Evolutionary conservation across 2,329 filamentous ascomycete genomes (phyloP), one percentile per base, ranked within the genome.

Genomic region (Nectriaceae sp.): DNA sequence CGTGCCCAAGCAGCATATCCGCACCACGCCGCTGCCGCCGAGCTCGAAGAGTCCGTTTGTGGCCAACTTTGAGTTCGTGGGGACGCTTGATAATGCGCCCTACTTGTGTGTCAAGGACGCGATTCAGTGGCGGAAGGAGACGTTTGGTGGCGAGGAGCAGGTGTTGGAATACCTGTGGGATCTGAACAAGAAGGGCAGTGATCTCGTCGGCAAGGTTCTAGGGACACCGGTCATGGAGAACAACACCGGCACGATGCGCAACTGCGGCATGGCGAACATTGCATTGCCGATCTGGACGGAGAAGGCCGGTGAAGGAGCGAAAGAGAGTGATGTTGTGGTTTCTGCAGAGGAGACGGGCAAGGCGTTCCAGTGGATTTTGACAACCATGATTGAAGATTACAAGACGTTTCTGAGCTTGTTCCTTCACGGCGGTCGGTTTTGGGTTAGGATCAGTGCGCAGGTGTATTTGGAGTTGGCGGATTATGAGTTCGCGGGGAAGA

Each of bases 391-490:
- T 13, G 60, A 71, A 1, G 79, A 86, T n/a, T 81, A 84, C 65
- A 77, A 85, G 46, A 94, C 90, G 0, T 93, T 90, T 61, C 70
- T 94, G 43, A 76, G 85, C 1, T 63, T 88, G 3, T 83, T 83
- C 48, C 68, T 77, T 8, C 83, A 91, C 56, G 76, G 70, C 0
- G 79, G 78, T 0, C 75, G 76, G 44, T 80, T 85, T 65, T 96
- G 88, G 88, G 75, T 79, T 0, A 75, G 93, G 41, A 62, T 96
- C 40, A 91, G 88, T 64, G 89, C 82, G 13, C 91, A 96, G 75
- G 79, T 94, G 0, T 97, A 94, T 65, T 70, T 97, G n/a, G 89
- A 90, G 21, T 65, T 86, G 55, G 76, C 76, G 11, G 91, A 97
- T 67, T 96, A 94, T 63, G 81, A 87, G 64, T 89, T 82, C 80